Evolutionary conservation across 2,329 filamentous ascomycete species (phyloP).

Genomic region (Botrytis medusae): DNA sequence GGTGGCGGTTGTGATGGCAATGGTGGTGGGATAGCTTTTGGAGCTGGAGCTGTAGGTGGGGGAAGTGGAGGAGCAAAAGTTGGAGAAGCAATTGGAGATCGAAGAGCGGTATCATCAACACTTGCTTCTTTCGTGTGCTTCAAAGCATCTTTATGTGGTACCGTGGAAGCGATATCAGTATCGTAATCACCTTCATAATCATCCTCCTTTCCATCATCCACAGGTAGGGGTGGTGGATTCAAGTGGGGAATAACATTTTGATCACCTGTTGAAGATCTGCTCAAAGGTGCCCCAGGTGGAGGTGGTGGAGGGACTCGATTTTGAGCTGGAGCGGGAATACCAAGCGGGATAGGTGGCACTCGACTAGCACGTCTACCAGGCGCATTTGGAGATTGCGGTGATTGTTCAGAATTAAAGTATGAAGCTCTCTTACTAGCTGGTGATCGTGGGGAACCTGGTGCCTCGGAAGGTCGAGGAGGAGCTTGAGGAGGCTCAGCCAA

Average conservation of each 20-base stretch:
- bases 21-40: conserved; percentile 63
- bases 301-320: conserved; percentile 67
- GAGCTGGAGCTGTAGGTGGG: conserved; percentile 54
- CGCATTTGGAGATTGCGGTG: conserved; percentile 42
- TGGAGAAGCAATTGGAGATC: conserved; percentile 46
- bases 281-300: conserved; percentile 54
- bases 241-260: conserved; percentile 48
- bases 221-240: conserved; percentile 49
- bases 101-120: conserved; percentile 63
- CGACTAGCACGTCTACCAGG: conserved; percentile 57
- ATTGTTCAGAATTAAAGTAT: conserved; percentile 41
- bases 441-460: conserved; percentile 45
- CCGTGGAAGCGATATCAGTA: conserved; percentile 92
- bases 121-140: conserved; percentile 80
- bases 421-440: conserved; percentile 42
- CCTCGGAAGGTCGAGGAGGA: conserved; percentile 45
- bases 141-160: conserved; percentile 89
- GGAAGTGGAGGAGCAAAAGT: conserved; percentile 53
- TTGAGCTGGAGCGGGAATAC: conserved; percentile 48
- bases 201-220: conserved; percentile 76
- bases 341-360: conserved; percentile 59
- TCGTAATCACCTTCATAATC: conserved; percentile 99
- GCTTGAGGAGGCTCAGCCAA: conserved; percentile 46
- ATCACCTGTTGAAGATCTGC: conserved; percentile 61
- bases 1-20: conserved; percentile 56